Evolutionary conservation across 129 eudicot genomes (phyloP).

Genomic region (Artemisia annua): DNA sequence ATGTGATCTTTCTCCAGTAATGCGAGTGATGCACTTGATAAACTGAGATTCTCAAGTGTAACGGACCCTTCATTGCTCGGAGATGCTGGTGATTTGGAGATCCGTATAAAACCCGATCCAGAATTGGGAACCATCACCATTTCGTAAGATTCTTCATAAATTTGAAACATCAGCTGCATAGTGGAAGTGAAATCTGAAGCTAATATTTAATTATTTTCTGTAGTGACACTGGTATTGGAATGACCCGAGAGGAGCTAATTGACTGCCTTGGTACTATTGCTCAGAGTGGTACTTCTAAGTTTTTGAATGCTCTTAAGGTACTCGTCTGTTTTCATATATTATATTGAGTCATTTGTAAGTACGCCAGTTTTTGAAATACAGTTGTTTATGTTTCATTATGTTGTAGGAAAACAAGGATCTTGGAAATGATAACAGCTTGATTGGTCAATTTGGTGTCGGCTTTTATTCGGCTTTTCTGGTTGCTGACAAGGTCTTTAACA

Average conservation of each 20-base stretch:
- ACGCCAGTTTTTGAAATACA: neutral
- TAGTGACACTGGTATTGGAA: slow-evolving; percentile 97
- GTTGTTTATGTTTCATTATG: neutral
- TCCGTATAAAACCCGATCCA: slow-evolving; percentile 86
- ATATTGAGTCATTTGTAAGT: neutral
- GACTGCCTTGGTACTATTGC: slow-evolving; percentile 99
- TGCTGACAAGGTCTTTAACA: slow-evolving; percentile 71
- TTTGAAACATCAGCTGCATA: neutral
- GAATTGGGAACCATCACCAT: slow-evolving; percentile 92
- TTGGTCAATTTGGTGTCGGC: slow-evolving; percentile 99
- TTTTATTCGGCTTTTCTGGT: slow-evolving; percentile 96
- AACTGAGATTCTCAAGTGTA: slow-evolving; percentile 91
- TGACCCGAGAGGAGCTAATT: slow-evolving; percentile 90
- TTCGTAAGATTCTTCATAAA: slow-evolving; percentile 42
- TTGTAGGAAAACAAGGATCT: slow-evolving; percentile 84
- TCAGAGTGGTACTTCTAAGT: slow-evolving; percentile 96
- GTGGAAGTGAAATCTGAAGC: neutral
- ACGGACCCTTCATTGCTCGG: slow-evolving; percentile 86
- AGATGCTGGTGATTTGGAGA: slow-evolving; percentile 82
- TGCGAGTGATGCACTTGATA: slow-evolving; percentile 98
- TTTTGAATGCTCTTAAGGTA: slow-evolving; percentile 89
- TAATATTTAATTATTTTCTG: slow-evolving; percentile 11
- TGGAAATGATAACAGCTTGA: slow-evolving; percentile 85
- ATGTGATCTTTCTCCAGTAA: slow-evolving; percentile 48
- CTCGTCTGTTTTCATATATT: neutral